phyloP scores from a whole-genome alignment of 2,329 filamentous ascomycete species.

The Penicillium sp. region DNA sequence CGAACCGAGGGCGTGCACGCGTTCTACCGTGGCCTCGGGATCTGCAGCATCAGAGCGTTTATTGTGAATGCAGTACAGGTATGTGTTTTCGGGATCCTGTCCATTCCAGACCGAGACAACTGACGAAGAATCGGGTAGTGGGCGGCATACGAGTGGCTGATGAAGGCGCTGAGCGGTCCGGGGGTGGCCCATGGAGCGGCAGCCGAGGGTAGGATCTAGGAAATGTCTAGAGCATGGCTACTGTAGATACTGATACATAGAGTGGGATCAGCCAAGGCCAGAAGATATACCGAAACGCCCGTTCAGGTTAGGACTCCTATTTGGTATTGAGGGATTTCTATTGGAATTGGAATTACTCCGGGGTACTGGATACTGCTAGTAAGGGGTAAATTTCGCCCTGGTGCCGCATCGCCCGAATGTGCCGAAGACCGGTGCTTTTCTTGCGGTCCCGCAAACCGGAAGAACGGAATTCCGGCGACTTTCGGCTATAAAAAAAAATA shows the following conservation, averaged over 20 bases:
- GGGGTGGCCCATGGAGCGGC: constrained; percentile 1
- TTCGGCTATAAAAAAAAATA: constrained; percentile 37
- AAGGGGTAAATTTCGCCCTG: constrained; percentile 35
- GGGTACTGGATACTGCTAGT: constrained; percentile 31
- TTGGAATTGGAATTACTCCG: constrained; percentile 31
- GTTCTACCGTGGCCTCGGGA: constrained; percentile 74
- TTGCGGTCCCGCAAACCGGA: constrained; percentile 34
- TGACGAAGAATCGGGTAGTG: constrained; percentile 59
- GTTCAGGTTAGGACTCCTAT: constrained; percentile 27
- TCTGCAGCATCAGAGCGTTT: constrained; percentile 87
- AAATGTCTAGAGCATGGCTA: constrained; percentile 2
- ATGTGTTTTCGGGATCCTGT: constrained; percentile 22
- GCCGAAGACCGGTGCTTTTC: constrained; percentile 36
- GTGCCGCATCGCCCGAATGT: constrained; percentile 15
- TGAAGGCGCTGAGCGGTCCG: constrained; percentile 50
- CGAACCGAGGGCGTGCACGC: constrained; percentile 62
- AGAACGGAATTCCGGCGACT: constrained; percentile 28
- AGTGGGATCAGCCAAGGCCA: constrained; percentile 7
- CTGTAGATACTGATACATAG: background rate
- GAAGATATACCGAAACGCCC: constrained; percentile 24
- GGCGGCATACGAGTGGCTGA: constrained; percentile 89
- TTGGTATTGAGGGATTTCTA: constrained; percentile 34
- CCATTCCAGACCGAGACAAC: background rate
- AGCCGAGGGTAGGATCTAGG: constrained; percentile 6
- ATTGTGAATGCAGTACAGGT: constrained; percentile 86